phyloP scores from a whole-genome alignment of 2,329 filamentous ascomycete species.

The Coniochaeta sp. region DNA sequence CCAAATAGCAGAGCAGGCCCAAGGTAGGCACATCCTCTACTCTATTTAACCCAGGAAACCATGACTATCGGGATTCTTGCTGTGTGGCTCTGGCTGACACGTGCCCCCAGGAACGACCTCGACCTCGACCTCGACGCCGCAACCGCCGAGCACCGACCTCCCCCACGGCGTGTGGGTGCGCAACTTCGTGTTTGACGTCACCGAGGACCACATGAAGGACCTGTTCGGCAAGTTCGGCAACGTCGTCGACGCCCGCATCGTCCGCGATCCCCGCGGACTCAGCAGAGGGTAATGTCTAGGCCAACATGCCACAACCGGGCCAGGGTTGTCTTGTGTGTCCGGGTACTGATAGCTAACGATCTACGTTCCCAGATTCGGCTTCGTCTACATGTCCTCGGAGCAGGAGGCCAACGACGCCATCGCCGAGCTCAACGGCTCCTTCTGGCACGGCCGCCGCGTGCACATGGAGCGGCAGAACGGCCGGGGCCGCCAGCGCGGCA shows the following conservation, averaged over 20 bases:
- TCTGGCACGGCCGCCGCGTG: conserved; percentile 31
- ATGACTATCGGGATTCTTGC: too few relatives aligned
- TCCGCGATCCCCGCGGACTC: conserved; percentile 24
- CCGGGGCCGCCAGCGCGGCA: neutral
- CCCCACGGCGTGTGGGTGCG: conserved; percentile 20
- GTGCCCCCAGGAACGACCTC: too few relatives aligned
- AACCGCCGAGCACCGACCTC: conserved; percentile 8
- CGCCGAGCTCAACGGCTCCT: conserved; percentile 22
- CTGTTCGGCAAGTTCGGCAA: conserved; percentile 24
- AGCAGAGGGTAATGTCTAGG: conserved; percentile 24
- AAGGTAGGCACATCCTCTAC: neutral
- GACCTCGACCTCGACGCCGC: neutral
- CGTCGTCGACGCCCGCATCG: conserved; percentile 15
- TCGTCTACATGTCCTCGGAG: conserved; percentile 19
- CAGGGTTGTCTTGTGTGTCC: neutral
- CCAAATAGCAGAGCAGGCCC: conserved; percentile 4
- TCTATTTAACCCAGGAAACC: too few relatives aligned
- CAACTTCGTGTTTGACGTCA: conserved; percentile 28
- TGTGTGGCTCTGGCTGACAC: too few relatives aligned
- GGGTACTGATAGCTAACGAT: neutral
- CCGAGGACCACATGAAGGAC: conserved; percentile 23
- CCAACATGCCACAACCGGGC: neutral
- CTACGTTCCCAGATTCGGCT: conserved; percentile 20
- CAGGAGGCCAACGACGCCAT: conserved; percentile 18
- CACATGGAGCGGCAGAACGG: neutral